These are phyloP conservation scores for Bromus sterilis DNA, from an alignment of 176 grass and related monocot species.

Conservation along the genomic window DNA sequence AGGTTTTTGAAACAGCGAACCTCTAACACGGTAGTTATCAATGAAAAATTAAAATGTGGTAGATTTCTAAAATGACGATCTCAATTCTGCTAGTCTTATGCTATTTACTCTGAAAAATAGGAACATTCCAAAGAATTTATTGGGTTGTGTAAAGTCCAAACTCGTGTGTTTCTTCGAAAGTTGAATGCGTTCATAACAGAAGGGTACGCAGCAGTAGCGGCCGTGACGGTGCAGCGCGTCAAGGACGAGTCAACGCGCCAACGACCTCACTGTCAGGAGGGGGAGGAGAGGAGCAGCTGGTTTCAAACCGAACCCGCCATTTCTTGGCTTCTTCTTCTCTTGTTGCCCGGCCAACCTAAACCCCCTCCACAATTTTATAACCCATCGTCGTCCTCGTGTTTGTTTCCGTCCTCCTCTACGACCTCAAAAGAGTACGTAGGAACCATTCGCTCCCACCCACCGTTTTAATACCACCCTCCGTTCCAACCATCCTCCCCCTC, in stretches of 20 bases:
- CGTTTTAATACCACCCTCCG: conserved; percentile 28
- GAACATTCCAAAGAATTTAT: neutral
- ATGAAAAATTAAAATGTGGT: no score
- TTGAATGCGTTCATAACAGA: conserved; percentile 17
- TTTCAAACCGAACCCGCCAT: conserved; percentile 47
- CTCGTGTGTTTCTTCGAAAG: neutral
- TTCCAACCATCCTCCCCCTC: neutral
- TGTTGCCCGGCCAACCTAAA: conserved; percentile 26
- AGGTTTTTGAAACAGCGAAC: no score
- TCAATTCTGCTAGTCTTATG: no score
- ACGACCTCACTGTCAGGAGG: neutral
- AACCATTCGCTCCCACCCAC: conserved; percentile 11
- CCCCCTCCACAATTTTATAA: neutral
- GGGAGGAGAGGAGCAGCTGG: conserved; percentile 8
- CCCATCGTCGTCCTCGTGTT: neutral
- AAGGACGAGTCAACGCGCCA: conserved; percentile 39
- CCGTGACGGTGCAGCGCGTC: neutral
- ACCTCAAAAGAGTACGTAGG: neutral
- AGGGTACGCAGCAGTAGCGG: neutral
- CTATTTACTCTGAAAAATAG: neutral
- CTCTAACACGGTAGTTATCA: no score
- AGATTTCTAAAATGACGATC: no score
- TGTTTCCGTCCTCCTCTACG: neutral
- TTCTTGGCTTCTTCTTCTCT: neutral
- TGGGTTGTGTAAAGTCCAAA: neutral